Percentiles rank a stretch among this genome's conserved stretches.
These are phyloP conservation scores for Yamagishiella unicocca DNA, from an alignment of 139 green algal genomes.

Conservation along the genomic window DNA sequence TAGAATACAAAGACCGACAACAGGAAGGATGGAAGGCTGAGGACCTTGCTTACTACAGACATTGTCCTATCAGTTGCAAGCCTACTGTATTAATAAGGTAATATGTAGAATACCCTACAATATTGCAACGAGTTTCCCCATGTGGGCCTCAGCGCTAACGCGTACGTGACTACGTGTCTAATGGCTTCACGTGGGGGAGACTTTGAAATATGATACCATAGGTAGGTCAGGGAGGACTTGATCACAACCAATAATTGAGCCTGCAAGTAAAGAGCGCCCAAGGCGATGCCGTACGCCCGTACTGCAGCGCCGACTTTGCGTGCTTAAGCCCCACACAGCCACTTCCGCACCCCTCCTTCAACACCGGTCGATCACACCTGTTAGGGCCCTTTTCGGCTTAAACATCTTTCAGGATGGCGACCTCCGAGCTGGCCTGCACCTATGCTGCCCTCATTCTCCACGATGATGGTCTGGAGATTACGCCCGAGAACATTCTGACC, in stretches of 20 bases:
- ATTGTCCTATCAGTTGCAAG: background rate
- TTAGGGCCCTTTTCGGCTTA: conserved; percentile 71
- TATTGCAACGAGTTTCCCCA: no score
- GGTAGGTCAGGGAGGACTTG: no score
- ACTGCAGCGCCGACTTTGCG: background rate
- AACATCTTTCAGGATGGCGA: conserved; percentile 81
- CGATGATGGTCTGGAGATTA: conserved; percentile 96
- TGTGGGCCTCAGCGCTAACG: no score
- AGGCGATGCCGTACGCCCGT: background rate
- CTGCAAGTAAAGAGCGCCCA: no score
- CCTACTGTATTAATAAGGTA: no score
- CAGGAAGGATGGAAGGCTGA: conserved; percentile 21
- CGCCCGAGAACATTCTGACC: conserved; percentile 94
- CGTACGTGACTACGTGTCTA: no score
- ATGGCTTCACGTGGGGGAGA: no score
- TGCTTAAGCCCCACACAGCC: background rate
- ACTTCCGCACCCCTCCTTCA: conserved; percentile 25
- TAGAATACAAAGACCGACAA: conserved; percentile 42
- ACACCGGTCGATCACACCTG: conserved; percentile 43
- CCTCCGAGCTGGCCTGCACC: conserved; percentile 77
- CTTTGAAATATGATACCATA: no score
- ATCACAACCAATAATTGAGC: no score
- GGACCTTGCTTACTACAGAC: background rate
- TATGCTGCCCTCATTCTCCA: conserved; percentile 97
- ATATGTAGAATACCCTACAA: no score